A percentile compares a stretch with the other conserved stretches of the same genome.
These are phyloP conservation scores for Mollisia scopiformis DNA, from an alignment of 2,329 filamentous ascomycete species.

Conservation along the genomic window DNA sequence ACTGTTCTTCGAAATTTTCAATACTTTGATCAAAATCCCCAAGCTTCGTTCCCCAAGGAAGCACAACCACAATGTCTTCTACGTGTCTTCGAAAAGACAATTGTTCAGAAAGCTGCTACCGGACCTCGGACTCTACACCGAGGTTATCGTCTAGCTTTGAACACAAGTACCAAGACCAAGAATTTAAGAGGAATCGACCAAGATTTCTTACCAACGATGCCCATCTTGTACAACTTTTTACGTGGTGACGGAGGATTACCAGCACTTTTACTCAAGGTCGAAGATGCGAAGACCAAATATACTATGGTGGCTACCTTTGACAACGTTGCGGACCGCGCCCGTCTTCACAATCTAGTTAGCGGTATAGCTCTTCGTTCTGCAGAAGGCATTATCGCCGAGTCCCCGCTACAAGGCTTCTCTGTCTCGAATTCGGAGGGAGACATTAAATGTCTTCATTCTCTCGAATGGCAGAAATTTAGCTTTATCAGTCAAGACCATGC, in stretches of 20 bases:
- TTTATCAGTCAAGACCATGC: constrained; percentile 71
- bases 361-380: constrained; percentile 69
- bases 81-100: constrained; percentile 73
- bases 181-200: constrained; percentile 78
- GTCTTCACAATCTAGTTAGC: constrained; percentile 73
- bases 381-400: constrained; percentile 73
- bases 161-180: constrained; percentile 77
- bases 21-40: constrained; percentile 75
- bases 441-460: constrained; percentile 31
- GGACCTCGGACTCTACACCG: constrained; percentile 75
- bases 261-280: constrained; percentile 69
- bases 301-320: constrained; percentile 79
- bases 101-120: constrained; percentile 70
- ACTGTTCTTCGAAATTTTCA: constrained; percentile 74
- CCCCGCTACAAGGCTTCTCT: constrained; percentile 65
- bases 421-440: constrained; percentile 56
- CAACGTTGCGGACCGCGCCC: constrained; percentile 70
- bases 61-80: constrained; percentile 72
- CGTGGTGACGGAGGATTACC: constrained; percentile 70
- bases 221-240: constrained; percentile 78
- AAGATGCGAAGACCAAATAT: constrained; percentile 43
- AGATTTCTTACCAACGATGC: constrained; percentile 63
- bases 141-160: constrained; percentile 77
- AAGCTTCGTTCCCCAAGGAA: constrained; percentile 76
- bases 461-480: constrained; percentile 67